Base-by-base conservation (phyloP, 176 grass and related monocot genomes). In the Carex scoparia region DNA sequence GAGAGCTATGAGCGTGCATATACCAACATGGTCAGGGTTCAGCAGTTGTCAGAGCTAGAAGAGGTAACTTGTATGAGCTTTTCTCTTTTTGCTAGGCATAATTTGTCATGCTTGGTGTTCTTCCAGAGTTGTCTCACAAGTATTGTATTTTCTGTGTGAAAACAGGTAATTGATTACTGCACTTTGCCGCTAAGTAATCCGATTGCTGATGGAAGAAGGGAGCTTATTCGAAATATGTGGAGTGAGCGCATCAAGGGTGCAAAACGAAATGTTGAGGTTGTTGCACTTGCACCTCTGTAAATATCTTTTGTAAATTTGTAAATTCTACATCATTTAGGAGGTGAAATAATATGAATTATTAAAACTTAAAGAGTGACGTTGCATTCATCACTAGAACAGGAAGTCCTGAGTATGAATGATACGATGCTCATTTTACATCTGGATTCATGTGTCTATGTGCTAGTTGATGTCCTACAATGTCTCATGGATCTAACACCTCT, bases 181-280 rank as follows among this genome's bases (percentile, higher is more conserved):
- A 95, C 93, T 79, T 93, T 98, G 85, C 95, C 95, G 0, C 38
- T 84, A 69, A 93, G 89, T 68, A 95, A 89, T 76, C 69, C 86
- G 49, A 90, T 98, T 88, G 91, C 95, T 76, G 95, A 93, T 1
- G 91, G 93, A 67, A 80, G 91, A 85, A 94, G 91, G 76, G 95
- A 98, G 86, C 89, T 98, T 82, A 98, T 98, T 64, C 93, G 95
- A 54, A 98, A 93, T 85, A 98, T 98, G 95, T 98, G 95, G 95
- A 98, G 92, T 84, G 91, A 98, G 79, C 95, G 95, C 33, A 98
- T 98, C 76, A 89, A 90, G 91, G 95, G 95, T 87, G 86, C 93
- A 90, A 95, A 98, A 87, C 85, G 91, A 31, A 95, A 98, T 79
- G 95, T 98, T 83, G 95, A 98, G 95, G 95, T 98, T 79, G 38